These are phyloP conservation scores for Halenospora varia DNA, from an alignment of 495 filamentous ascomycete genomes.

Conservation along the genomic window DNA sequence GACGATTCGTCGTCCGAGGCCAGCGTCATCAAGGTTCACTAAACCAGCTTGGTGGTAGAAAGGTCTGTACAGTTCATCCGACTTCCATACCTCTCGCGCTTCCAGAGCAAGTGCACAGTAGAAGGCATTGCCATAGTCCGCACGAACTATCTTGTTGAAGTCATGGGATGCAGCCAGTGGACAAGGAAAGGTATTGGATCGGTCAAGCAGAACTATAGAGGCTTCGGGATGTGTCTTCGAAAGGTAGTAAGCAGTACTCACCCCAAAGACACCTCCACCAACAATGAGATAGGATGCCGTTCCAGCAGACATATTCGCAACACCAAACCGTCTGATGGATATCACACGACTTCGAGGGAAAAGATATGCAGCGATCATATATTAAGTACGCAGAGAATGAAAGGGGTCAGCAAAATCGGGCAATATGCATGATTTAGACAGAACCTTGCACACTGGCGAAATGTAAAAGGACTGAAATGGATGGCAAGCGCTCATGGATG, in stretches of 20 bases:
- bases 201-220: slow-evolving; percentile 54
- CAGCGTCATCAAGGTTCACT: slow-evolving; percentile 43
- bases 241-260: slow-evolving; percentile 59
- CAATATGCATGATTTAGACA: too few relatives aligned
- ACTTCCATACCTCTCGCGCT: slow-evolving; percentile 46
- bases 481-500: too few relatives aligned
- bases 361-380: not conserved
- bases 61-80: slow-evolving; percentile 45
- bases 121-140: slow-evolving; percentile 56
- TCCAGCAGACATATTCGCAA: not conserved
- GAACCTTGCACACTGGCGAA: too few relatives aligned
- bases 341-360: not conserved
- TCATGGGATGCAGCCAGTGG: slow-evolving; percentile 58
- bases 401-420: too few relatives aligned
- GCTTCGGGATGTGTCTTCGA: slow-evolving; percentile 39
- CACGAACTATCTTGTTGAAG: slow-evolving; percentile 64
- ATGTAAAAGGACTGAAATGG: too few relatives aligned
- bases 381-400: too few relatives aligned
- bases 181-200: slow-evolving; percentile 34
- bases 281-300: slow-evolving; percentile 42
- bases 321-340: not conserved
- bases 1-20: slow-evolving; percentile 42
- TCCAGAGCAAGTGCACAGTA: slow-evolving; percentile 56
- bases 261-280: slow-evolving; percentile 63
- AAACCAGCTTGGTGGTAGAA: slow-evolving; percentile 57